These are phyloP conservation scores for Fusarium citri DNA, from an alignment of 2,329 filamentous ascomycete species.

Conservation along the genomic window DNA sequence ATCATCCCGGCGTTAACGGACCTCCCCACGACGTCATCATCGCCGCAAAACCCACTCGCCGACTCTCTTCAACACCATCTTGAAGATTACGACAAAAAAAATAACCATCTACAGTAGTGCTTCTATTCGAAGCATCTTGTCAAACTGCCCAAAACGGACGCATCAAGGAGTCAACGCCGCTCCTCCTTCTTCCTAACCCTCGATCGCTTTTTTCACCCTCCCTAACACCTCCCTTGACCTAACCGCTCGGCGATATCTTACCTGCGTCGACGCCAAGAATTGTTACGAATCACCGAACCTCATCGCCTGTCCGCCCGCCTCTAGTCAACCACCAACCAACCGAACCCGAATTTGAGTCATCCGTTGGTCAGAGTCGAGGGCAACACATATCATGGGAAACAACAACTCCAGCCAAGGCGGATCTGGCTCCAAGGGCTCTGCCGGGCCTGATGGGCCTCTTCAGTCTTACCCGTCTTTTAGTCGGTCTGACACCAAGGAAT, in stretches of 20 bases:
- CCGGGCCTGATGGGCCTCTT: slow-evolving; percentile 62
- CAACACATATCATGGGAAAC: slow-evolving; percentile 72
- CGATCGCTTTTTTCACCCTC: slow-evolving; percentile 65
- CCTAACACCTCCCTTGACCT: slow-evolving; percentile 53
- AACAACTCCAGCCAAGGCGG: slow-evolving; percentile 73
- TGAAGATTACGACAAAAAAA: slow-evolving; percentile 1
- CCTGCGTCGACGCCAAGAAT: slow-evolving; percentile 28
- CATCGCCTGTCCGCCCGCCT: slow-evolving; percentile 20
- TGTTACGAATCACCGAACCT: slow-evolving; percentile 38
- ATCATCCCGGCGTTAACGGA: slow-evolving; percentile 43
- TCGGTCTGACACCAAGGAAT: slow-evolving; percentile 93
- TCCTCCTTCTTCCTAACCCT: slow-evolving; percentile 62
- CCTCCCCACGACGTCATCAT: slow-evolving; percentile 46
- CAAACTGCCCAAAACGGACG: slow-evolving; percentile 62
- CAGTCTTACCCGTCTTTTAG: slow-evolving; percentile 92
- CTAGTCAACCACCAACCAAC: slow-evolving; percentile 27
- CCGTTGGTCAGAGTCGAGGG: slow-evolving; percentile 37
- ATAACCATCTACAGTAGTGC: slow-evolving; percentile 13
- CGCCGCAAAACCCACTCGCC: slow-evolving; percentile 42
- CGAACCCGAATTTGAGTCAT: slow-evolving; percentile 50
- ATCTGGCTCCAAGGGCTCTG: slow-evolving; percentile 61
- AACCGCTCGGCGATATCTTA: slow-evolving; percentile 6
- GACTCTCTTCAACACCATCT: slow-evolving; percentile 31
- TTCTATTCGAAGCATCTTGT: slow-evolving; percentile 46
- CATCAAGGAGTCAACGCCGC: slow-evolving; percentile 58